Conservation (phyloP, 139 green algal genomes). For the Chlorella sp. region DNA sequence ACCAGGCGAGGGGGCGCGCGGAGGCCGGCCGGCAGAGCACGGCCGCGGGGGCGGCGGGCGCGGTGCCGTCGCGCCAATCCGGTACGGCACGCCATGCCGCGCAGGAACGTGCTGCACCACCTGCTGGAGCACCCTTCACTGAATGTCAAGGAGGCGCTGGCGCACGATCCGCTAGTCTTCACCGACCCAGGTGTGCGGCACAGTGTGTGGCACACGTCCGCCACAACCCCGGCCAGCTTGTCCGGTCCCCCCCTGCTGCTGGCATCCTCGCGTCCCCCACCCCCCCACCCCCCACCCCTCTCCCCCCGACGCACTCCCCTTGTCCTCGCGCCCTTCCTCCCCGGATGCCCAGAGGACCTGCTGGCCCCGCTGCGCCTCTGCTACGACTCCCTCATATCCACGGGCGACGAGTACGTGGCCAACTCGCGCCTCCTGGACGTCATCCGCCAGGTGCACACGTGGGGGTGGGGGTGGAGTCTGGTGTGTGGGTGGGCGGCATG, state of each 20-base stretch:
- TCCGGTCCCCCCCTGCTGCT: too few species aligned
- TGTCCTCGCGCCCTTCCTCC: too few species aligned
- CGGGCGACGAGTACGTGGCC: conserved; percentile 66
- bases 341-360: conserved; percentile 47
- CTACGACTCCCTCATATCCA: conserved; percentile 76
- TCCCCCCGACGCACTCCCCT: too few species aligned
- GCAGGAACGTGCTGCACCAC: conserved; percentile 75
- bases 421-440: conserved; percentile 71
- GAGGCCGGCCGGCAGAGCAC: too few species aligned
- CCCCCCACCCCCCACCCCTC: too few species aligned
- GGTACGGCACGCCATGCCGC: neutral
- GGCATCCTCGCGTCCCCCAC: too few species aligned
- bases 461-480: conserved; percentile 7
- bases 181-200: too few species aligned
- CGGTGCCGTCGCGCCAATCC: too few species aligned
- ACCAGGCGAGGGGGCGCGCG: conserved; percentile 61
- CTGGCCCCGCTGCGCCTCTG: conserved; percentile 71
- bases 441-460: conserved; percentile 53
- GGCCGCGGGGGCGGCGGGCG: too few species aligned
- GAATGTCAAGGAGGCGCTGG: conserved; percentile 56
- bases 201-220: too few species aligned
- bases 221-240: too few species aligned
- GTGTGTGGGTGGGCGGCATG: neutral
- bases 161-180: conserved; percentile 55
- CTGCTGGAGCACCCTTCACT: conserved; percentile 66